phyloP scores from a whole-genome alignment of 768 basidiomycete species.

The Podaxis rugospora region DNA sequence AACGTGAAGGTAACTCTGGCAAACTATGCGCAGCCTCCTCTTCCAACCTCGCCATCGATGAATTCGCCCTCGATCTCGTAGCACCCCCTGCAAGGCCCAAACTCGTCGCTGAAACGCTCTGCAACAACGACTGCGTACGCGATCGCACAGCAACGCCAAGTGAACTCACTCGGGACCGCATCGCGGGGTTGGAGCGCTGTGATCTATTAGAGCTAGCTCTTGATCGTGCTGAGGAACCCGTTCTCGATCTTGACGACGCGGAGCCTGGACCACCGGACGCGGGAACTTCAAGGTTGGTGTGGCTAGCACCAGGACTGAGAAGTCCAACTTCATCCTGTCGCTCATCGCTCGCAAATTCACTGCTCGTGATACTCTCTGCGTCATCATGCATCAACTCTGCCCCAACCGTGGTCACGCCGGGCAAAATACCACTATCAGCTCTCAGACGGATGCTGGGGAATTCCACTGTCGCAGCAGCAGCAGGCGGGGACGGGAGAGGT shows the following conservation, averaged over 20 bases:
- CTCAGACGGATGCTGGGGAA: constrained; percentile 8
- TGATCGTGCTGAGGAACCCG: constrained; percentile 16
- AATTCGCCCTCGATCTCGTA: constrained; percentile 50
- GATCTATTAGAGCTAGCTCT: constrained; percentile 4
- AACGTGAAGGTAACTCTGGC: constrained; percentile 16
- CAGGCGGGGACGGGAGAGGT: constrained; percentile 2
- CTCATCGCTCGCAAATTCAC: constrained; percentile 2
- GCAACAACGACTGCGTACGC: constrained; percentile 63
- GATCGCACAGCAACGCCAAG: constrained; percentile 47
- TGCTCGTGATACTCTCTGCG: constrained; percentile 5
- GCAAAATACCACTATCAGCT: constrained; percentile 14
- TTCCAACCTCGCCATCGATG: constrained; percentile 67
- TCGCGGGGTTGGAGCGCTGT: constrained; percentile 11
- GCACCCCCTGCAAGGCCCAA: constrained; percentile 12
- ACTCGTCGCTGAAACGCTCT: constrained; percentile 51
- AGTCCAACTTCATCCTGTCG: constrained; percentile 23
- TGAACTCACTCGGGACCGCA: constrained; percentile 42
- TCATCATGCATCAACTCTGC: constrained; percentile 29
- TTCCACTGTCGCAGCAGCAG: constrained; percentile 18
- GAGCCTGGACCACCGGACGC: neutral
- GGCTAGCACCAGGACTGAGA: constrained; percentile 16
- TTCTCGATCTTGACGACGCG: constrained; percentile 12
- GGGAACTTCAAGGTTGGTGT: constrained; percentile 10
- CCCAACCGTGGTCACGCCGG: constrained; percentile 13
- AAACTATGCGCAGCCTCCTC: constrained; percentile 34